A percentile compares a stretch with the other conserved stretches of the same genome.
Conservation (phyloP, 139 green algal species). For the Chlamydomonas sphaeroides region DNA sequence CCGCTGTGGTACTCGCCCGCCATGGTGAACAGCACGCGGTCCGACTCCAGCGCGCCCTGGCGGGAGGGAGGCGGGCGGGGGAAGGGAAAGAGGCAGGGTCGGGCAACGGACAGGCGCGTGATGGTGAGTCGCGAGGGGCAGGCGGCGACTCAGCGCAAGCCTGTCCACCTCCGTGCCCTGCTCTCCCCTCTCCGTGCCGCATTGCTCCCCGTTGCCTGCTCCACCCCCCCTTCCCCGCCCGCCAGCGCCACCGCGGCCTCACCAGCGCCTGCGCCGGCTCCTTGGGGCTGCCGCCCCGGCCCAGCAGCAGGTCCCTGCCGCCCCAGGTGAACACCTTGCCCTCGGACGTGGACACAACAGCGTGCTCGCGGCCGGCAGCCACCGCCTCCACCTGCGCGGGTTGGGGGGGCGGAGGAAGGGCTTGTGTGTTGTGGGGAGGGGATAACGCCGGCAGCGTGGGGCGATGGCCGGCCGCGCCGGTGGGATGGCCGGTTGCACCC, state of each 20-base stretch:
- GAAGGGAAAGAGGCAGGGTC: too few relatives aligned
- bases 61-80: neutral
- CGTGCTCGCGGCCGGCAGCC: slow-evolving; percentile 65
- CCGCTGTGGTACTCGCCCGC: slow-evolving; percentile 71
- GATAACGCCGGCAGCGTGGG: too few relatives aligned
- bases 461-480: too few relatives aligned
- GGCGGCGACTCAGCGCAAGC: too few relatives aligned
- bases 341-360: slow-evolving; percentile 52
- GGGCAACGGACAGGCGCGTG: too few relatives aligned
- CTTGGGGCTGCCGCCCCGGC: slow-evolving; percentile 1
- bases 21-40: slow-evolving; percentile 48
- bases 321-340: slow-evolving; percentile 60
- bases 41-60: slow-evolving; percentile 33
- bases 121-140: too few relatives aligned
- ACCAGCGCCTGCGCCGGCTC: slow-evolving; percentile 12
- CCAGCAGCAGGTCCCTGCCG: slow-evolving; percentile 25
- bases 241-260: neutral
- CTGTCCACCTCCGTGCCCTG: too few relatives aligned
- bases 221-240: neutral
- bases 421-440: too few relatives aligned
- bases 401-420: neutral
- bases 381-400: slow-evolving; percentile 45
- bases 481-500: too few relatives aligned
- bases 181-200: too few relatives aligned
- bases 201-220: too few relatives aligned